A percentile compares a stretch with the other conserved stretches of the same genome.
Conservation (phyloP, 441 rosid species). For the Syzygium syzygioides region DNA sequence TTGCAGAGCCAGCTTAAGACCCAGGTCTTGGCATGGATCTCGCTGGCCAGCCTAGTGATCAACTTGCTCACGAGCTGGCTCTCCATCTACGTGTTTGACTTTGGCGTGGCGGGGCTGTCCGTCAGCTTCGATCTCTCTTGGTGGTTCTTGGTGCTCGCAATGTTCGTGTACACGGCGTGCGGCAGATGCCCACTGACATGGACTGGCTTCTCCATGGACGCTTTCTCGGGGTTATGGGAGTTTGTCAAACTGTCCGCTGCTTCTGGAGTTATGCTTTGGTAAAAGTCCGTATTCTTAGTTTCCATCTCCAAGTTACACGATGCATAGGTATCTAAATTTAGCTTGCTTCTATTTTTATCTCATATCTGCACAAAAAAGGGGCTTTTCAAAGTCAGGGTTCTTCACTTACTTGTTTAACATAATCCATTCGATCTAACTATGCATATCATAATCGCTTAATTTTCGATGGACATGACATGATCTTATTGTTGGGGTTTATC, state of each 20-base stretch:
- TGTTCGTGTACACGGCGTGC: not conserved
- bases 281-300: not conserved
- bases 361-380: too few relatives aligned
- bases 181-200: not conserved
- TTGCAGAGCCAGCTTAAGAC: not conserved
- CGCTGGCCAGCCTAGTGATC: not conserved
- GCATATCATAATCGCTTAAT: too few relatives aligned
- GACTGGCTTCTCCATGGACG: constrained; percentile 1
- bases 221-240: constrained; percentile 1
- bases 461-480: too few relatives aligned
- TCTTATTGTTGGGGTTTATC: too few relatives aligned
- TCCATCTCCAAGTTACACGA: not conserved
- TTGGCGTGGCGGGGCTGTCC: not conserved
- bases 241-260: not conserved
- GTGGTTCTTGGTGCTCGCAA: not conserved
- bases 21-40: not conserved
- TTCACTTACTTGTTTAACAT: too few relatives aligned
- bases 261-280: not conserved
- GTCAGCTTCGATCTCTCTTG: not conserved
- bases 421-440: too few relatives aligned
- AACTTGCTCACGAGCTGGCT: not conserved
- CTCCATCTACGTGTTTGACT: not conserved
- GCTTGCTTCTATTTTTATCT: too few relatives aligned
- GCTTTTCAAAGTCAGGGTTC: too few relatives aligned
- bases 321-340: not conserved